Base-by-base conservation (phyloP, 139 green algal genomes). In the Chlamydomonas eustigma region DNA sequence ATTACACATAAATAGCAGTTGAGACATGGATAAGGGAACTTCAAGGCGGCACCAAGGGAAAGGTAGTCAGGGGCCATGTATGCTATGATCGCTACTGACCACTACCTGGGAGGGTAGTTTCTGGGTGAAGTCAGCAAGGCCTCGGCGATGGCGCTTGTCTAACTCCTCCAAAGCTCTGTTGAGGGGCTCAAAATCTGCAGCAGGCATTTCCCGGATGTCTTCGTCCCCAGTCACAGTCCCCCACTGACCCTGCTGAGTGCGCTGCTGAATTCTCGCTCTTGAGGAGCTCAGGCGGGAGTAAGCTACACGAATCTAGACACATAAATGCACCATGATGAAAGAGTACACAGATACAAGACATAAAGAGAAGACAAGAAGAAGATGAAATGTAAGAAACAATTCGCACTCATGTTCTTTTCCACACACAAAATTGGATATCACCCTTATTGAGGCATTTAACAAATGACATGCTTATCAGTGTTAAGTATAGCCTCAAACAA, bases 61-160 rank as follows among this genome's bases (percentile, higher is more conserved):
- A 58, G 44, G 44, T 12, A 12, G 44, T 18, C 12, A 58, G 44
- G 12, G n/a, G n/a, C n/a, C n/a, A n/a, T n/a, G n/a, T n/a, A n/a
- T n/a, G n/a, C n/a, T n/a, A n/a, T n/a, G n/a, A n/a, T n/a, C n/a
- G n/a, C n/a, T n/a, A n/a, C n/a, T n/a, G n/a, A n/a, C n/a, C 12
- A 63, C 31, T 44, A 84, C 75, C 77, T 88, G 79, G 6, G 78
- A 70, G 0, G 87, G 84, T 58, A 95, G 79, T 36, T 86, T 79
- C 32, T 83, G 65, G 5, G 88, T 82, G 78, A 95, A 94, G 4
- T 79, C 82, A 4, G 80, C 76, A 36, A 92, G 51, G 44, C 79
- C 84, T 1, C 52, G 50, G 18, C 73, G 44, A 64, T 93, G 93
- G 31, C 78, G 64, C 8, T 39, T 24, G 74, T 81, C 71, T 34